These are phyloP conservation scores for Porphyridium purpureum DNA, from an alignment of 23 red algal genomes.

Conservation along the genomic window DNA sequence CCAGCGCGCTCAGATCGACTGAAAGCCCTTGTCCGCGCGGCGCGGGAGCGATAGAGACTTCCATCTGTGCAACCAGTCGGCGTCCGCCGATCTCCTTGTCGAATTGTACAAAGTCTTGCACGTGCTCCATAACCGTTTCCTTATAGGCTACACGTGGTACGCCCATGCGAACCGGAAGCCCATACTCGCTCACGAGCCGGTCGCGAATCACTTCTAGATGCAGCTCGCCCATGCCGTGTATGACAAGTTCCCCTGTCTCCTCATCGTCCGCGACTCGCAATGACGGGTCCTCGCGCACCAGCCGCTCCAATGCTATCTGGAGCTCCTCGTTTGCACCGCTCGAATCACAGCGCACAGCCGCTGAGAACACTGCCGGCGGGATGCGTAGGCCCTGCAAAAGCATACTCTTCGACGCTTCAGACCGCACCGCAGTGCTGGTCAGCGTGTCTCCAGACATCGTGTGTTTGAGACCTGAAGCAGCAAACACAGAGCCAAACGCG, in stretches of 20 bases:
- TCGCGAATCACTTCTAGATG: slow-evolving; percentile 72
- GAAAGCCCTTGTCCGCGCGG: neutral
- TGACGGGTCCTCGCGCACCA: slow-evolving; percentile 60
- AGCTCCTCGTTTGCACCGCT: slow-evolving; percentile 29
- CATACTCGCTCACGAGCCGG: slow-evolving; percentile 19
- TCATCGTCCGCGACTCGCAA: slow-evolving; percentile 25
- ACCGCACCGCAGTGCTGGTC: neutral
- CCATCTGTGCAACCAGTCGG: slow-evolving; percentile 20
- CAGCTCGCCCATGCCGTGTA: slow-evolving; percentile 85
- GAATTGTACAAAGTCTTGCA: slow-evolving; percentile 6
- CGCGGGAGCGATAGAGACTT: slow-evolving; percentile 12
- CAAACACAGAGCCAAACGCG: slow-evolving; percentile 15
- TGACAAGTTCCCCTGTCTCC: slow-evolving; percentile 49
- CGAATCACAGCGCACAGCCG: slow-evolving; percentile 37
- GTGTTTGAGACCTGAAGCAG: slow-evolving; percentile 27
- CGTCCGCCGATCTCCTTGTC: slow-evolving; percentile 22
- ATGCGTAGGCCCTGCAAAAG: slow-evolving; percentile 37
- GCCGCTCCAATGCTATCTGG: slow-evolving; percentile 16
- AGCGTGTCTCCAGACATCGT: slow-evolving; percentile 82
- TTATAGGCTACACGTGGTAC: slow-evolving; percentile 50
- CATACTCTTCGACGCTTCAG: slow-evolving; percentile 9
- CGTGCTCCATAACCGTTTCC: slow-evolving; percentile 23
- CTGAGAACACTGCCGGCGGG: slow-evolving; percentile 62
- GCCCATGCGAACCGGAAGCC: slow-evolving; percentile 15
- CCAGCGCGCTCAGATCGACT: no score